Percentiles rank a stretch among this genome's conserved stretches.
Conservation (phyloP, 1,284 basidiomycete species). For the Puccinia polysora region DNA sequence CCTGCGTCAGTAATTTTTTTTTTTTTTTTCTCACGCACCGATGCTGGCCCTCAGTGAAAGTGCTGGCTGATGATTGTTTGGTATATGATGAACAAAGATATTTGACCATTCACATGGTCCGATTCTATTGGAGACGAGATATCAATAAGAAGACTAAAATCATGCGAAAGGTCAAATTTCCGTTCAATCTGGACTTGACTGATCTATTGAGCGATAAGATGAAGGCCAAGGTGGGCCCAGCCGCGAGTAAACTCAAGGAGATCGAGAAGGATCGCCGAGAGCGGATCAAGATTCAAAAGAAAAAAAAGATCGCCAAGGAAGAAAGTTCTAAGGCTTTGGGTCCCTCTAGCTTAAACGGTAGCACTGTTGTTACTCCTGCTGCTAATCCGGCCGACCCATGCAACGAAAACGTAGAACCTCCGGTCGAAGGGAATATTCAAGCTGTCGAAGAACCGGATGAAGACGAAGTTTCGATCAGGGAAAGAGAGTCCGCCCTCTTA, state of each 20-base stretch:
- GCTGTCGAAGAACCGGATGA: constrained; percentile 57
- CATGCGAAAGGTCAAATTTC: constrained; percentile 93
- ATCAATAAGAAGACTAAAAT: constrained; percentile 88
- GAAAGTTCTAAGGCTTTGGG: constrained; percentile 53
- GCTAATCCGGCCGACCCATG: constrained; percentile 20
- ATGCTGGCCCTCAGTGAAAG: neutral
- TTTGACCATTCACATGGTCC: constrained; percentile 83
- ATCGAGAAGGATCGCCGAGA: constrained; percentile 79
- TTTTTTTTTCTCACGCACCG: neutral
- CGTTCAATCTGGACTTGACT: constrained; percentile 73
- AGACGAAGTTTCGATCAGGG: constrained; percentile 51
- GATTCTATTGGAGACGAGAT: constrained; percentile 90
- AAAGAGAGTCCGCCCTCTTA: constrained; percentile 64
- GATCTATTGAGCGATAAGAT: constrained; percentile 78
- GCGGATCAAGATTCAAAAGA: constrained; percentile 73
- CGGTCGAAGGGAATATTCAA: constrained; percentile 49
- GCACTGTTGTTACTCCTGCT: neutral
- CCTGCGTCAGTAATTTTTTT: constrained; percentile 59
- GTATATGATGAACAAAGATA: constrained; percentile 53
- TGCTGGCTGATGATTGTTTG: neutral
- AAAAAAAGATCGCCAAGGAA: constrained; percentile 60
- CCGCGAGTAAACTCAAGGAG: constrained; percentile 68
- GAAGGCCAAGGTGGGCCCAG: constrained; percentile 58
- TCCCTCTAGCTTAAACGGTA: neutral
- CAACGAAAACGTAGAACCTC: constrained; percentile 47